Percentiles rank a stretch among this genome's conserved stretches.
These are phyloP conservation scores for Colletotrichum sp. DNA, from an alignment of 2,329 filamentous ascomycete species.

Conservation along the genomic window DNA sequence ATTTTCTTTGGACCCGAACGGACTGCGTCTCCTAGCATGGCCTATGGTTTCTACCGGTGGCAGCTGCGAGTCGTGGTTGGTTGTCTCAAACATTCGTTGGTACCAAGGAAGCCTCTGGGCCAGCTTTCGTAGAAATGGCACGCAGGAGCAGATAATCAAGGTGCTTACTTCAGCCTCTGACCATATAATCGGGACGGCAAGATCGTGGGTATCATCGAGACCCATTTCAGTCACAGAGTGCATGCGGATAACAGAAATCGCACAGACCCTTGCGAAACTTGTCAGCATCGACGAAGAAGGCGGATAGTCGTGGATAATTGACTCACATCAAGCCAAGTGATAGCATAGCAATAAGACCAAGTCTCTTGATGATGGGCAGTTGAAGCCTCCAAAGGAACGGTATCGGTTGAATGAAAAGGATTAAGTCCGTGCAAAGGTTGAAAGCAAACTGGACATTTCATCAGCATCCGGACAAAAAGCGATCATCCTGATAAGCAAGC, in stretches of 20 bases:
- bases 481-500: neutral
- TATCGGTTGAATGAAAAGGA: conserved; percentile 41
- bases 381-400: conserved; percentile 37
- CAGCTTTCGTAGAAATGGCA: conserved; percentile 32
- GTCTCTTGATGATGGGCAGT: conserved; percentile 29
- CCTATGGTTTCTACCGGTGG: neutral
- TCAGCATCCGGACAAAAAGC: neutral
- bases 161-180: conserved; percentile 31
- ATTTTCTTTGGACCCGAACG: neutral
- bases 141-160: conserved; percentile 33
- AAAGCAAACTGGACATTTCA: conserved; percentile 26
- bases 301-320: neutral
- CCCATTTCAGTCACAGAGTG: conserved; percentile 25
- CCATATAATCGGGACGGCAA: conserved; percentile 31
- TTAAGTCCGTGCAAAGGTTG: conserved; percentile 38
- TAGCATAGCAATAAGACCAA: conserved; percentile 28
- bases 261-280: conserved; percentile 16
- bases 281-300: neutral
- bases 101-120: conserved; percentile 29
- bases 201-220: conserved; percentile 25
- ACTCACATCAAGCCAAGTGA: conserved; percentile 27
- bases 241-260: conserved; percentile 29
- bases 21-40: neutral
- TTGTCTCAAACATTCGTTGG: conserved; percentile 28
- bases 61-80: neutral